Conservation (phyloP, 805 yeast genomes). For the Osmozyma mogii region DNA sequence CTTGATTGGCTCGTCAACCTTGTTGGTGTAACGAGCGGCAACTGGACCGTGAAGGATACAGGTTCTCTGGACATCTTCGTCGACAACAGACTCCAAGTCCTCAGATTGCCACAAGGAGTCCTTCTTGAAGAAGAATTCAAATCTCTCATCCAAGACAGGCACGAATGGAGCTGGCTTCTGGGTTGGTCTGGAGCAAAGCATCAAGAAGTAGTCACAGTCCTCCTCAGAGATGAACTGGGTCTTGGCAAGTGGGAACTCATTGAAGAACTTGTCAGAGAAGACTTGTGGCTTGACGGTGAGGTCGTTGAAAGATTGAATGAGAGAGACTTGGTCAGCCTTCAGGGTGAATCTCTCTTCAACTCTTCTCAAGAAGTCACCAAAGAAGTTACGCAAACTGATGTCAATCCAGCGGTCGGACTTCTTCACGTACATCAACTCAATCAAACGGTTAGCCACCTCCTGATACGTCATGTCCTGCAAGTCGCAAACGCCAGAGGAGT, state of each 20-base stretch:
- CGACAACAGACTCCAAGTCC: slow-evolving; percentile 92
- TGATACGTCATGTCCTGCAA: slow-evolving; percentile 92
- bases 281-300: slow-evolving; percentile 56
- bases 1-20: slow-evolving; percentile 87
- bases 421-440: slow-evolving; percentile 81
- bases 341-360: slow-evolving; percentile 91
- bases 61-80: slow-evolving; percentile 95
- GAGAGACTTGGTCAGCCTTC: slow-evolving; percentile 45
- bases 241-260: slow-evolving; percentile 64
- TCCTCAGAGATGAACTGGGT: slow-evolving; percentile 87
- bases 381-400: slow-evolving; percentile 71
- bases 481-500: slow-evolving; percentile 76
- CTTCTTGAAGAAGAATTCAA: slow-evolving; percentile 95
- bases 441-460: slow-evolving; percentile 79
- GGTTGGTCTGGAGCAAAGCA: slow-evolving; percentile 68
- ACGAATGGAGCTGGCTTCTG: slow-evolving; percentile 98
- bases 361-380: slow-evolving; percentile 83
- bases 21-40: slow-evolving; percentile 85
- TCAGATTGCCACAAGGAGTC: slow-evolving; percentile 99
- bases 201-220: slow-evolving; percentile 89
- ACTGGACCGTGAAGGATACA: slow-evolving; percentile 99
- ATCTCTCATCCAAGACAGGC: slow-evolving; percentile 89
- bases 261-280: slow-evolving; percentile 52
- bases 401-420: slow-evolving; percentile 86
- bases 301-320: slow-evolving; percentile 65